Conservation (phyloP, 169 alveolate genomes). For the Cryptosporidium tyzzeri region DNA sequence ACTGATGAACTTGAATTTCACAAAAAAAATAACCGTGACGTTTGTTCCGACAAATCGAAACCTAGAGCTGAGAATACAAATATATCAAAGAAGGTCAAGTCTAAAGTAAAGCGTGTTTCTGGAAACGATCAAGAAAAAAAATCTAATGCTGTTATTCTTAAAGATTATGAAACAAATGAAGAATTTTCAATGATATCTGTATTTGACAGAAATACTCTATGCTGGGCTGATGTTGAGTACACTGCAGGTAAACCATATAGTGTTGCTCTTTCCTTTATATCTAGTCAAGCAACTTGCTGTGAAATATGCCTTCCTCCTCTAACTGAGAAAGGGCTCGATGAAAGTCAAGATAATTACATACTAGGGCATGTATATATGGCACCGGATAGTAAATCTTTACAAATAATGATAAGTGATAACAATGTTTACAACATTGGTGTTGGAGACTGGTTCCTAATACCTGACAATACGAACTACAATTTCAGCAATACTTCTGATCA, state of each 20-base stretch:
- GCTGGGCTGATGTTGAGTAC: constrained; percentile 77
- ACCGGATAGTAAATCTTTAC: constrained; percentile 54
- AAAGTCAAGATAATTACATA: constrained; percentile 72
- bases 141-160: constrained; percentile 59
- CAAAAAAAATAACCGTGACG: background rate
- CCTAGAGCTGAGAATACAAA: background rate
- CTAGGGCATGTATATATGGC: constrained; percentile 74
- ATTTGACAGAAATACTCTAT: constrained; percentile 37
- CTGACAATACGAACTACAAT: constrained; percentile 67
- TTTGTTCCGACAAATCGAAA: background rate
- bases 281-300: constrained; percentile 76
- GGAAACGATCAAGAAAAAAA: background rate
- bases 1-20: background rate
- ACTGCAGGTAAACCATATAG: constrained; percentile 62
- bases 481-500: constrained; percentile 53
- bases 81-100: background rate
- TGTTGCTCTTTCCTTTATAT: constrained; percentile 71
- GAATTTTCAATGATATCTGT: constrained; percentile 60
- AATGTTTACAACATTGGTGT: constrained; percentile 52
- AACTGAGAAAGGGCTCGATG: constrained; percentile 72
- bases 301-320: constrained; percentile 71
- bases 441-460: constrained; percentile 75
- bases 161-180: constrained; percentile 16
- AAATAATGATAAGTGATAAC: constrained; percentile 70
- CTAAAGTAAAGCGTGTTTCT: background rate